A percentile compares a stretch with the other conserved stretches of the same genome.
Evolutionary conservation across 2,329 filamentous ascomycete genomes (phyloP).

Genomic region (Pseudogymnoascus verrucosus): DNA sequence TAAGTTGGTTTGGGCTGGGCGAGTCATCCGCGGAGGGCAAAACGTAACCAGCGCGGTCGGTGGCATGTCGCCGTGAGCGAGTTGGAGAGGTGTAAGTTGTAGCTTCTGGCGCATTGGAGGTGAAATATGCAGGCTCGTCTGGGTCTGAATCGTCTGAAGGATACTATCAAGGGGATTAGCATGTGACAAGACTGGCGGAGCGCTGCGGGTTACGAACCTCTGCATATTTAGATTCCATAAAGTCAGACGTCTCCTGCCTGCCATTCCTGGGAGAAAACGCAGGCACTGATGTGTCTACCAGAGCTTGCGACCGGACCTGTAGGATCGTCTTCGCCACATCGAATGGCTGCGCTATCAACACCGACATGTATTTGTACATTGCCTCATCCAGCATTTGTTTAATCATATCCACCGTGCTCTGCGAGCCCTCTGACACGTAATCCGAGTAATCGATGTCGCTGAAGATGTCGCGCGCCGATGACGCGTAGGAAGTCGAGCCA

Average conservation of each 20-base stretch:
- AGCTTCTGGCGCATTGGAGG: slow-evolving; percentile 43
- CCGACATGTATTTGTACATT: slow-evolving; percentile 83
- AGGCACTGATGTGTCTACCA: slow-evolving; percentile 16
- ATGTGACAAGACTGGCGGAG: background rate
- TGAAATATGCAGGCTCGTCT: slow-evolving; percentile 81
- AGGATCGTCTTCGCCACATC: slow-evolving; percentile 93
- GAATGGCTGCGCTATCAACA: slow-evolving; percentile 88
- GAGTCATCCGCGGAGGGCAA: slow-evolving; percentile 32
- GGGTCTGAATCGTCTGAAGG: slow-evolving; percentile 60
- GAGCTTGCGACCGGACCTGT: slow-evolving; percentile 58
- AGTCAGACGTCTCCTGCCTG: slow-evolving; percentile 15
- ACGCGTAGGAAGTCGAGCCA: slow-evolving; percentile 42
- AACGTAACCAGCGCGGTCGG: slow-evolving; percentile 22
- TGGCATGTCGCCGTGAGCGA: slow-evolving; percentile 28
- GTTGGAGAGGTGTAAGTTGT: slow-evolving; percentile 33
- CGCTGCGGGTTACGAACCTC: slow-evolving; percentile 17
- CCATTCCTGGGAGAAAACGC: slow-evolving; percentile 16
- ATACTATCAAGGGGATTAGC: slow-evolving; percentile 26
- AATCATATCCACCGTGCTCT: slow-evolving; percentile 64
- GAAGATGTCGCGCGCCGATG: slow-evolving; percentile 74
- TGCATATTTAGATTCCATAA: slow-evolving; percentile 21
- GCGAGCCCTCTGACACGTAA: slow-evolving; percentile 70
- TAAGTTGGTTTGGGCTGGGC: slow-evolving; percentile 53
- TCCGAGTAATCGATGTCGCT: slow-evolving; percentile 88
- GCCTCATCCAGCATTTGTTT: slow-evolving; percentile 76